phyloP scores from a whole-genome alignment of 164 flowering plant species.

The Magnolia sinica region DNA sequence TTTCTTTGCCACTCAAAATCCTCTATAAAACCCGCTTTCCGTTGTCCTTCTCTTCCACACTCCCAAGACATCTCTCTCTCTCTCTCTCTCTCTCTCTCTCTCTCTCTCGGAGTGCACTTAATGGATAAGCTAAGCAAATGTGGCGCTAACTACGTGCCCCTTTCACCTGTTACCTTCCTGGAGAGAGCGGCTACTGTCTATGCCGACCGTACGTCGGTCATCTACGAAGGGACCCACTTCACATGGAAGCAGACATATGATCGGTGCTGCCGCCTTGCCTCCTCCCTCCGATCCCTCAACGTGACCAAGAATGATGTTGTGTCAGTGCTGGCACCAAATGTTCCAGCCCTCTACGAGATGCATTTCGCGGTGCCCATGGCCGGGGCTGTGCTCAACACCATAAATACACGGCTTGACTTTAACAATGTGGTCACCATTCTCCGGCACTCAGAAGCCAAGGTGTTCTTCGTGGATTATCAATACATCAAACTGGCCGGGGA shows the following conservation, averaged over 20 bases:
- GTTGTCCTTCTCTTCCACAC: no score
- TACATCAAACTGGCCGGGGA: slow-evolving; percentile 39
- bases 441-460: slow-evolving; percentile 73
- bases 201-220: slow-evolving; percentile 27
- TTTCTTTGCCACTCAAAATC: no score
- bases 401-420: slow-evolving; percentile 75
- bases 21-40: no score
- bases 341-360: slow-evolving; percentile 90
- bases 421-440: slow-evolving; percentile 61
- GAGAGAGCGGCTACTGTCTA: slow-evolving; percentile 27
- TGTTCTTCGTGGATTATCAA: slow-evolving; percentile 57
- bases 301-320: background rate
- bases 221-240: slow-evolving; percentile 23
- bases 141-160: slow-evolving; percentile 29
- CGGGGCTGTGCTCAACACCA: slow-evolving; percentile 77
- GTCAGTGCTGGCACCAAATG: slow-evolving; percentile 84
- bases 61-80: no score
- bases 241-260: slow-evolving; percentile 34
- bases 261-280: slow-evolving; percentile 34
- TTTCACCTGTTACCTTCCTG: slow-evolving; percentile 39
- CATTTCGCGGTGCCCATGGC: slow-evolving; percentile 97
- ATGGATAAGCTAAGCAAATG: slow-evolving; percentile 40
- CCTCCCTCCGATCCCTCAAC: slow-evolving; percentile 17
- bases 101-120: background rate
- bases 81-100: background rate